These are phyloP conservation scores for Zymoseptoria pseudotritici DNA, from an alignment of 2,329 filamentous ascomycete genomes.

Conservation along the genomic window DNA sequence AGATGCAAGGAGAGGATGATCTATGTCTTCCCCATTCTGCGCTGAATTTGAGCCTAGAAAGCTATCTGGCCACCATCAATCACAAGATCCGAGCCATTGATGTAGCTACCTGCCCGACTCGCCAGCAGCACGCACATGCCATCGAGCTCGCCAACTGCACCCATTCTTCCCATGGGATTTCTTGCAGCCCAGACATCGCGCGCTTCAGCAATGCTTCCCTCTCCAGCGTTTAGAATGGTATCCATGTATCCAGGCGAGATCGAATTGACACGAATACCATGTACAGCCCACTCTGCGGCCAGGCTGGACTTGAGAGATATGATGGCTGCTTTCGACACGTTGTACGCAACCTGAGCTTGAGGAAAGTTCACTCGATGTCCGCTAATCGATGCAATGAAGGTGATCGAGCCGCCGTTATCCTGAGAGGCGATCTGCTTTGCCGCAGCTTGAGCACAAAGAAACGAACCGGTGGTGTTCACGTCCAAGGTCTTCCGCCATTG, in stretches of 20 bases:
- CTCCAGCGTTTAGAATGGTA: conserved; percentile 56
- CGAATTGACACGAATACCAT: conserved; percentile 64
- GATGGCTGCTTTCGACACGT: conserved; percentile 62
- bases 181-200: conserved; percentile 27
- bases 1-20: too few species aligned
- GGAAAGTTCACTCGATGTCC: conserved; percentile 64
- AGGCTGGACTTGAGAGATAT: conserved; percentile 56
- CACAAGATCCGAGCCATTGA: conserved; percentile 33
- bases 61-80: conserved; percentile 29
- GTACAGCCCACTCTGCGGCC: conserved; percentile 64
- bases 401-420: conserved; percentile 52
- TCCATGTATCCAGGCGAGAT: conserved; percentile 72
- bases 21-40: too few species aligned
- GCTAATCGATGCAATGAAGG: conserved; percentile 61
- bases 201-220: conserved; percentile 28
- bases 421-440: conserved; percentile 48
- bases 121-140: conserved; percentile 32
- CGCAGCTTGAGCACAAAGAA: conserved; percentile 61
- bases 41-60: neutral
- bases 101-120: conserved; percentile 30
- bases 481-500: conserved; percentile 60
- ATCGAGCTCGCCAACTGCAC: conserved; percentile 31
- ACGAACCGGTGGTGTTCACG: conserved; percentile 64
- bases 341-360: conserved; percentile 65
- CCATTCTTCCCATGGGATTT: conserved; percentile 36